Percentiles rank a stretch among this genome's conserved stretches.
These are phyloP conservation scores for Talaromyces ruber DNA, from an alignment of 495 filamentous ascomycete genomes.

Conservation along the genomic window DNA sequence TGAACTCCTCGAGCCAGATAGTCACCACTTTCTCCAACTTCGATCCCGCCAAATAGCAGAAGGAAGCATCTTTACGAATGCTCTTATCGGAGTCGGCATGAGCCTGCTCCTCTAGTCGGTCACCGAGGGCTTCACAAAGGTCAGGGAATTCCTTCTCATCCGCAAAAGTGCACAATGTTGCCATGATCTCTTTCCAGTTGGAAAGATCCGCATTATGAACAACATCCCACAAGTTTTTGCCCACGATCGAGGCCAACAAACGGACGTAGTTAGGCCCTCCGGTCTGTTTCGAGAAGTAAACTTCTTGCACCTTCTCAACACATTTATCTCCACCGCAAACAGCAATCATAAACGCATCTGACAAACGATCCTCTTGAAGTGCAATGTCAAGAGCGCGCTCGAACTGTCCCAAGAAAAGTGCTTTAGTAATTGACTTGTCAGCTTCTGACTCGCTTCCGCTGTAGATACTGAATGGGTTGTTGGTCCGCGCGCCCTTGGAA, in stretches of 20 bases:
- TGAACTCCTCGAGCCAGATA: conserved; percentile 87
- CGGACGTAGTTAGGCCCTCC: conserved; percentile 86
- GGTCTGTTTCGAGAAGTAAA: conserved; percentile 78
- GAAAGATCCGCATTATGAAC: conserved; percentile 89
- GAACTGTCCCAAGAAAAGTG: conserved; percentile 83
- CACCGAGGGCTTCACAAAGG: conserved; percentile 91
- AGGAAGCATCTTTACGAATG: conserved; percentile 76
- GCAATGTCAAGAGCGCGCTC: conserved; percentile 84
- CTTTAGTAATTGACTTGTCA: conserved; percentile 78
- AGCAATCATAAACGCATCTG: conserved; percentile 96
- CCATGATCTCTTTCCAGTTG: conserved; percentile 97
- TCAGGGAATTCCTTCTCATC: conserved; percentile 86
- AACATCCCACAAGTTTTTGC: conserved; percentile 97
- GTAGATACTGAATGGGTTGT: conserved; percentile 82
- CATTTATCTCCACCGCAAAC: conserved; percentile 92
- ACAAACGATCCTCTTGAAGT: conserved; percentile 77
- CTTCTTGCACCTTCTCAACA: conserved; percentile 85
- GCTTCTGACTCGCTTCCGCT: conserved; percentile 69
- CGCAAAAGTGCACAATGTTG: conserved; percentile 88
- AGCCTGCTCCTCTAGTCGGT: conserved; percentile 72
- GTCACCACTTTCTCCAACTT: conserved; percentile 93
- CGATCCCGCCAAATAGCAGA: conserved; percentile 91
- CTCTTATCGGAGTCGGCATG: conserved; percentile 38
- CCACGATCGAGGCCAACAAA: conserved; percentile 81
- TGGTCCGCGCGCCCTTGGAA: conserved; percentile 70